A percentile compares a stretch with the other conserved stretches of the same genome.
phyloP scores from a whole-genome alignment of 129 eudicot genomes.

The Flaveria linearis region DNA sequence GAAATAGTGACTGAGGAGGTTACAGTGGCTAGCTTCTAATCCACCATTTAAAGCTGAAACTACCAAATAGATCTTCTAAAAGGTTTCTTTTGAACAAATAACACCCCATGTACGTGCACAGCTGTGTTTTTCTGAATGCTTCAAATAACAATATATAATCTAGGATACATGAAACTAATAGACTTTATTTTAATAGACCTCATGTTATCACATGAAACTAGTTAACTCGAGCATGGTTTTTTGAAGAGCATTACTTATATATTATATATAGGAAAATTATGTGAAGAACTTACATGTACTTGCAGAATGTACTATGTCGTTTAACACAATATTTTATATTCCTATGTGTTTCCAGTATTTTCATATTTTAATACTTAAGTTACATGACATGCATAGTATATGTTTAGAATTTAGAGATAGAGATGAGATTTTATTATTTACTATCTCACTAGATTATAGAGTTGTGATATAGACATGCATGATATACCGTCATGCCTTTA shows the following conservation, averaged over 20 bases:
- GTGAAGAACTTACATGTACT: not conserved
- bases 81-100: not conserved
- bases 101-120: not conserved
- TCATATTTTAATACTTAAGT: not conserved
- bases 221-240: not conserved
- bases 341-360: not conserved
- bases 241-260: not conserved
- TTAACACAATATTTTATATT: not conserved
- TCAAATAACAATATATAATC: not conserved
- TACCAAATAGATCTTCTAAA: not conserved
- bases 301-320: not conserved
- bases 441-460: not conserved
- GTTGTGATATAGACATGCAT: not conserved
- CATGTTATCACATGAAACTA: no score
- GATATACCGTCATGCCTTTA: not conserved
- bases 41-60: not conserved
- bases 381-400: conserved; percentile 5
- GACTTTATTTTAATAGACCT: no score
- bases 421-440: not conserved
- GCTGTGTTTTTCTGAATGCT: not conserved
- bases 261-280: not conserved
- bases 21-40: not conserved
- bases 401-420: not conserved
- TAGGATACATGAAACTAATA: not conserved
- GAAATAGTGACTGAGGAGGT: no score